Conservation (phyloP, 805 yeast genomes). For the Monosporozyma aquatica region DNA sequence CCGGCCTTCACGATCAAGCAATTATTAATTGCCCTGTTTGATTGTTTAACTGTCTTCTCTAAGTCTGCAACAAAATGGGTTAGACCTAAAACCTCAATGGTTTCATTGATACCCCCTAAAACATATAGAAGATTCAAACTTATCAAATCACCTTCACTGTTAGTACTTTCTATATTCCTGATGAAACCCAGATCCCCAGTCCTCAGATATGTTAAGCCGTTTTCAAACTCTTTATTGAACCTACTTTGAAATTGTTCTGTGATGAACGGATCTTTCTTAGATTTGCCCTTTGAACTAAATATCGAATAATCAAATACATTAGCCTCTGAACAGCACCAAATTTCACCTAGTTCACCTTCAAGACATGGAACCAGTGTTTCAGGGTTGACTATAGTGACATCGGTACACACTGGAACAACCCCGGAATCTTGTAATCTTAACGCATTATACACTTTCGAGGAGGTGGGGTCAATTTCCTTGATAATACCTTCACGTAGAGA, state of each 20-base stretch:
- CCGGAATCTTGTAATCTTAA: conserved; percentile 88
- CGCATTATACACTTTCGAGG: conserved; percentile 30
- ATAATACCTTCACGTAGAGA: conserved; percentile 87
- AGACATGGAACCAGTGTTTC: conserved; percentile 73
- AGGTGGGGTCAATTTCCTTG: conserved; percentile 58
- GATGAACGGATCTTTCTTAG: conserved; percentile 44
- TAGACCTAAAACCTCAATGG: conserved; percentile 85
- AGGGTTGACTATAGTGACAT: conserved; percentile 89
- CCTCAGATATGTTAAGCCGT: conserved; percentile 57
- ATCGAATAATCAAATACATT: conserved; percentile 55
- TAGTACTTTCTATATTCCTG: conserved; percentile 53
- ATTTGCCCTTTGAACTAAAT: conserved; percentile 31
- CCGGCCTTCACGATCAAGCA: conserved; percentile 74
- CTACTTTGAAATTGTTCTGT: conserved; percentile 52
- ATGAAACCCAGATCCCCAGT: conserved; percentile 94
- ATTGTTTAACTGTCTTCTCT: conserved; percentile 54
- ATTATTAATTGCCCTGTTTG: conserved; percentile 36
- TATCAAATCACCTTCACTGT: conserved; percentile 31
- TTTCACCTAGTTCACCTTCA: conserved; percentile 92
- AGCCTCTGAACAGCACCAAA: conserved; percentile 91
- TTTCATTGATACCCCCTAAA: conserved; percentile 73
- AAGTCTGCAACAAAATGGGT: conserved; percentile 86
- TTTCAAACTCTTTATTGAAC: conserved; percentile 52
- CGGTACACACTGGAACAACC: conserved; percentile 90
- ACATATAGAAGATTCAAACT: conserved; percentile 73